These are phyloP conservation scores for Aphanomyces invadans DNA, from an alignment of 352 stramenopile genomes.

Conservation along the genomic window DNA sequence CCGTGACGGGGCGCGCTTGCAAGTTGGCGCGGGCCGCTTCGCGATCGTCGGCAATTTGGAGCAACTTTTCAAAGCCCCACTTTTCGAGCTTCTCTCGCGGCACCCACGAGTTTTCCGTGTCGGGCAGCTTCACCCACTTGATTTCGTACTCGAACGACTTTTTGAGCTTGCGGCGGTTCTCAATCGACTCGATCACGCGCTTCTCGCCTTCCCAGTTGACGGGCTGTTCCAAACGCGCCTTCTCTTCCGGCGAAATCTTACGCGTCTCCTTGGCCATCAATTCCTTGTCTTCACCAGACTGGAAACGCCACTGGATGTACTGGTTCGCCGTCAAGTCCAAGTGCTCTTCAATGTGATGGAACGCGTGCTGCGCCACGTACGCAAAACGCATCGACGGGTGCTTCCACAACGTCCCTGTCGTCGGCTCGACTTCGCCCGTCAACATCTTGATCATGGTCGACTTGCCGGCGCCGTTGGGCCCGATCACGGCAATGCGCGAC, in stretches of 20 bases:
- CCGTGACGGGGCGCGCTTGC: conserved; percentile 90
- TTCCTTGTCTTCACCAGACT: conserved; percentile 85
- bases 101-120: conserved; percentile 94
- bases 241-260: conserved; percentile 89
- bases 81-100: conserved; percentile 92
- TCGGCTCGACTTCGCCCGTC: conserved; percentile 74
- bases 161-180: conserved; percentile 90
- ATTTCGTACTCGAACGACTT: conserved; percentile 96
- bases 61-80: conserved; percentile 94
- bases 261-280: conserved; percentile 88
- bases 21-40: conserved; percentile 90
- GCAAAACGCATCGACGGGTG: conserved; percentile 88
- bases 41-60: conserved; percentile 95
- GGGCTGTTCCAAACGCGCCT: conserved; percentile 91
- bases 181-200: conserved; percentile 85
- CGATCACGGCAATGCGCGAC: conserved; percentile 72
- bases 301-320: conserved; percentile 98
- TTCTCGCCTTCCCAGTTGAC: conserved; percentile 90
- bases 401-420: conserved; percentile 67
- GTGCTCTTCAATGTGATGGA: conserved; percentile 97
- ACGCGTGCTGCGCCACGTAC: conserved; percentile 96
- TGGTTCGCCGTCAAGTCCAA: conserved; percentile 91
- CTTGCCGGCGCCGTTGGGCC: conserved; percentile 92
- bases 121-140: conserved; percentile 91
- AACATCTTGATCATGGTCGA: conserved; percentile 95